Evolutionary conservation across 352 stramenopile genomes (phyloP), one percentile per base, ranked within the genome.

Genomic region (Pythium vanterpoolii): DNA sequence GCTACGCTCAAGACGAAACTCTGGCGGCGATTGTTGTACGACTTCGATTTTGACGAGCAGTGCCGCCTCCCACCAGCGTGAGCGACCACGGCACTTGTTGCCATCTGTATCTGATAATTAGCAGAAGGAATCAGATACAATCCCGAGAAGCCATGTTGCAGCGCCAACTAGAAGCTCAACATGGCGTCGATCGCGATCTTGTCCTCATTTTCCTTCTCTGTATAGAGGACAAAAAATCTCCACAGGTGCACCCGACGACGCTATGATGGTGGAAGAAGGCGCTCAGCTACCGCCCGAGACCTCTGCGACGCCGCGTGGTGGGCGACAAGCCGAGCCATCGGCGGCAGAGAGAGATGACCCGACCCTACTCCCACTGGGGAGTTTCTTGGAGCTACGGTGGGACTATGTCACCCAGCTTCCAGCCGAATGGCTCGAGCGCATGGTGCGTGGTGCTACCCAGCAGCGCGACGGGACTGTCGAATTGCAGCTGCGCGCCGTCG

Each of bases 1-100:
- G 68, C 60, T 9, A 77, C 66, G 31, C 64, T 86, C 28, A 68
- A 77, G 39, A 53, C 36, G 18, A 42, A 68, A 26, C 56, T 87
- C 40, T 89, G 79, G 79, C 47, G 34, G 26, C 31, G 27, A 31
- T 63, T 36, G 13, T 26, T 72, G 5, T 43, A 64, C 26, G 60
- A 64, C 26, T 83, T 77, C 56, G 77, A 85, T 58, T 66, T 89
- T 59, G 54, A 72, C 40, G 31, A 68, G n/a, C 76, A 83, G 53
- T 72, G 65, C 36, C 45, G 18, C n/a, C n/a, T n/a, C n/a, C n/a
- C n/a, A n/a, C n/a, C n/a, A 16, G 51, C 9, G 16, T 36, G 16
- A 33, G 34, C 19, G 10, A 42, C 14, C 34, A 21, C 7, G 13
- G 16, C 24, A 57, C 34, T 28, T 0, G 28, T 62, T 59, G 49